phyloP scores from a whole-genome alignment of 306 rosid species.

The Senna tora region DNA sequence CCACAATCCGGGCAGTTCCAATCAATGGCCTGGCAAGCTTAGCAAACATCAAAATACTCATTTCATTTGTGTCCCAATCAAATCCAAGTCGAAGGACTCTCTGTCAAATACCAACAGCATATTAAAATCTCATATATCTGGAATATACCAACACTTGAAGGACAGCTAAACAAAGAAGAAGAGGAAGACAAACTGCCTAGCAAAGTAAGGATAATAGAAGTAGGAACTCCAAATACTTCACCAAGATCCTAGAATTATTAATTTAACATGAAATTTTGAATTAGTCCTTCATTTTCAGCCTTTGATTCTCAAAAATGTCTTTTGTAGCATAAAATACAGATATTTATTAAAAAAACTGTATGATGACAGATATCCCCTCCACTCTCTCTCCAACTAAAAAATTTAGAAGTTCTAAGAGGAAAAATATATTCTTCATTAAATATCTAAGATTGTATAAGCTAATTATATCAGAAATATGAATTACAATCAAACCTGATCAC shows the following conservation, averaged over 20 bases:
- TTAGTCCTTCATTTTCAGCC: neutral
- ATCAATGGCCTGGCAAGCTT: conserved; percentile 84
- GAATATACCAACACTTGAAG: conserved; percentile 24
- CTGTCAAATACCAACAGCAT: conserved; percentile 54
- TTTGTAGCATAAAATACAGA: neutral
- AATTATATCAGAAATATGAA: conserved; percentile 31
- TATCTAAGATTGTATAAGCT: conserved; percentile 16
- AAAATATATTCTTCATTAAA: conserved; percentile 11
- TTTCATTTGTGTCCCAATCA: conserved; percentile 95
- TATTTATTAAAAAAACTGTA: neutral
- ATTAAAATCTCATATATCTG: conserved; percentile 34
- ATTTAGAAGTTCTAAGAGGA: neutral
- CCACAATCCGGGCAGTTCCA: conserved; percentile 94
- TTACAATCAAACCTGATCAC: conserved; percentile 73
- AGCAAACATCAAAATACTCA: conserved; percentile 87
- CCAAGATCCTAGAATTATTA: conserved; percentile 17
- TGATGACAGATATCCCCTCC: neutral
- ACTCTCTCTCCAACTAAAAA: neutral
- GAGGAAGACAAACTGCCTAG: conserved; percentile 3
- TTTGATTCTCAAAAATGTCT: neutral
- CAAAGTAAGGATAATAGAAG: conserved; percentile 14
- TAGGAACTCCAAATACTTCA: conserved; percentile 9
- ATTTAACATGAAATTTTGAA: neutral
- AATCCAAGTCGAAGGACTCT: conserved; percentile 74
- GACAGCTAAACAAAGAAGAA: conserved; percentile 26